phyloP scores from a whole-genome alignment of 2,329 filamentous ascomycete genomes.

The Hypoxylon sp. region DNA sequence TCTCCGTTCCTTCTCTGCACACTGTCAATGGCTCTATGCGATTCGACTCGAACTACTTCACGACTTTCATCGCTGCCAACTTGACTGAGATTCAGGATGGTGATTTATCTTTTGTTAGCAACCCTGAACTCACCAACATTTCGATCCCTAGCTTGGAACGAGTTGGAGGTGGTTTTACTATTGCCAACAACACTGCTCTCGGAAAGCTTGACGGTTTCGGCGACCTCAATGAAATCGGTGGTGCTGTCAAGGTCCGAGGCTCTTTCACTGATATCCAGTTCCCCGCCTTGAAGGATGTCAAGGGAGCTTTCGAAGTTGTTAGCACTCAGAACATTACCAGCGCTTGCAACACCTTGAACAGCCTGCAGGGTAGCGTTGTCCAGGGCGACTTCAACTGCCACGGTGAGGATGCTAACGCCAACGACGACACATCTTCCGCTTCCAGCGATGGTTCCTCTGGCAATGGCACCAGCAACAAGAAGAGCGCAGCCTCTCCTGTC shows the following conservation, averaged over 20 bases:
- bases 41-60: constrained; percentile 84
- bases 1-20: constrained; percentile 79
- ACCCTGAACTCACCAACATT: constrained; percentile 77
- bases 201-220: constrained; percentile 75
- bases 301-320: constrained; percentile 78
- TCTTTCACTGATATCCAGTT: constrained; percentile 81
- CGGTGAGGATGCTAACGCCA: constrained; percentile 65
- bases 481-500: constrained; percentile 61
- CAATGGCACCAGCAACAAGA: constrained; percentile 47
- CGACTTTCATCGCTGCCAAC: constrained; percentile 73
- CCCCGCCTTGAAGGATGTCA: constrained; percentile 74
- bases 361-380: constrained; percentile 59
- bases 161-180: constrained; percentile 82
- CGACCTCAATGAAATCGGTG: constrained; percentile 75
- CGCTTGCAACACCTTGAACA: constrained; percentile 68
- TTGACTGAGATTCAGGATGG: constrained; percentile 74
- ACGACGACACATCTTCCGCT: constrained; percentile 59
- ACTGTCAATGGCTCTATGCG: constrained; percentile 83
- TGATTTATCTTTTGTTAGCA: constrained; percentile 73
- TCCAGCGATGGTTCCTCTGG: constrained; percentile 47
- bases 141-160: constrained; percentile 76
- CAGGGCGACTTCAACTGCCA: constrained; percentile 66
- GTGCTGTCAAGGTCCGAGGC: constrained; percentile 87
- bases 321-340: constrained; percentile 72
- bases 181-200: constrained; percentile 89